Conservation (phyloP, 2,329 filamentous ascomycete species). For the Pezicula rhizophila region DNA sequence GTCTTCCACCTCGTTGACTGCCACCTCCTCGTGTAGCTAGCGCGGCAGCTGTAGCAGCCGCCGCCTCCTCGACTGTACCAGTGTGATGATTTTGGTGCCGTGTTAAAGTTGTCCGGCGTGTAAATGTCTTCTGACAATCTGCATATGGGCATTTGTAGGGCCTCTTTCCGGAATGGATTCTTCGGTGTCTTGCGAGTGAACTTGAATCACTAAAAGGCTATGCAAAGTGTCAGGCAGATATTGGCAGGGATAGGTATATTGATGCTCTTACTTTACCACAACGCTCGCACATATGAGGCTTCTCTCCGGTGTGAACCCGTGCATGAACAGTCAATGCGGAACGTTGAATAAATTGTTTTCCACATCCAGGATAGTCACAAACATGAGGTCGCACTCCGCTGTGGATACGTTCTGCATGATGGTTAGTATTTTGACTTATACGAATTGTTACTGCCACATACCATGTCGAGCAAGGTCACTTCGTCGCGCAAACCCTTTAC, state of each 20-base stretch:
- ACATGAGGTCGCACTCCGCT: slow-evolving; percentile 85
- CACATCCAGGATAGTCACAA: slow-evolving; percentile 82
- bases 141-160: slow-evolving; percentile 97
- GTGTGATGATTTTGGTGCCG: slow-evolving; percentile 95
- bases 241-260: slow-evolving; percentile 6
- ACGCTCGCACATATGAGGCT: slow-evolving; percentile 94
- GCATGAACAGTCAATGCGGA: slow-evolving; percentile 93
- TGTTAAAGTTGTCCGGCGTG: slow-evolving; percentile 87
- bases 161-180: slow-evolving; percentile 91
- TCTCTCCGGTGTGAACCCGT: slow-evolving; percentile 94
- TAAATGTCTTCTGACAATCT: slow-evolving; percentile 98
- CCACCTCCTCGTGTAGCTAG: slow-evolving; percentile 49
- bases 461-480: slow-evolving; percentile 94
- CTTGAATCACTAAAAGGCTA: slow-evolving; percentile 96
- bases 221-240: slow-evolving; percentile 17
- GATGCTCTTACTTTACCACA: slow-evolving; percentile 75
- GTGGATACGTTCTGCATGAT: slow-evolving; percentile 77
- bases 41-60: slow-evolving; percentile 79
- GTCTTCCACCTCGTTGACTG: slow-evolving; percentile 37
- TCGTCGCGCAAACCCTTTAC: slow-evolving; percentile 84
- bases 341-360: slow-evolving; percentile 95
- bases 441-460: slow-evolving; percentile 40
- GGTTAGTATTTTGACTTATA: slow-evolving; percentile 5
- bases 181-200: slow-evolving; percentile 84
- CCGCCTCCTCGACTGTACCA: slow-evolving; percentile 89